Evolutionary conservation across 306 rosid species (phyloP), one percentile per base, ranked within the genome.

Genomic region (Lathyrus oleraceus): DNA sequence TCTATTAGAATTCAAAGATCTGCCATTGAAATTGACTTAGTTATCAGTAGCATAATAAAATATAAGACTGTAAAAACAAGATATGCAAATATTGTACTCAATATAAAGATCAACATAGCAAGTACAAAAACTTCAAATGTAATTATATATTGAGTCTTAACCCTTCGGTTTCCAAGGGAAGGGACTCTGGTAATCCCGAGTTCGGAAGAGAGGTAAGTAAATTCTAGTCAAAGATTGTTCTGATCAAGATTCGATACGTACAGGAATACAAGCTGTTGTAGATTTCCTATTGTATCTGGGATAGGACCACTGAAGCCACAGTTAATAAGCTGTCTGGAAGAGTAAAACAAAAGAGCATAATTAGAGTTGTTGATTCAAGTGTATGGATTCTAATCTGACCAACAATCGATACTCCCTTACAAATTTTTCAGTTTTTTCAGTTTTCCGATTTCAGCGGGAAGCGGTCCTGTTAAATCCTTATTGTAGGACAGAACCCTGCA

Each of bases 401-500:
- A 75, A 69, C 38, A 70, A 66, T 30, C 13, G 44, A 48, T 35
- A 60, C 54, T 44, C 15, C 30, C 85, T 83, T 85, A 89, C 96
- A 89, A 70, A 75, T 54, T 65, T 25, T 66, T 28, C 19, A 89
- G 87, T 58, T 89, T 87, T 73, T 30, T 76, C 79, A 89, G 71
- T 30, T 68, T 75, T 75, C 85, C 90, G 19, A 89, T 87, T 76
- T 70, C 62, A 19, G 0, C 10, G 16, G 87, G 88, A 61, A 89
- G 84, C 16, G 75, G 27, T 72, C 92, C 90, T 4, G 69, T 77
- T 32, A 89, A 67, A 1, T 60, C 58, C 47, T 36, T 56, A 69
- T 89, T 89, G 84, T 79, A 81, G 63, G 96, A 87, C 44, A 89
- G 75, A 83, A 83, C 96, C 83, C 96, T 89, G 75, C 7, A 61